Evolutionary conservation across 768 basidiomycete genomes (phyloP), one percentile per base, ranked within the genome.

Genomic region (Mycena chlorophos): DNA sequence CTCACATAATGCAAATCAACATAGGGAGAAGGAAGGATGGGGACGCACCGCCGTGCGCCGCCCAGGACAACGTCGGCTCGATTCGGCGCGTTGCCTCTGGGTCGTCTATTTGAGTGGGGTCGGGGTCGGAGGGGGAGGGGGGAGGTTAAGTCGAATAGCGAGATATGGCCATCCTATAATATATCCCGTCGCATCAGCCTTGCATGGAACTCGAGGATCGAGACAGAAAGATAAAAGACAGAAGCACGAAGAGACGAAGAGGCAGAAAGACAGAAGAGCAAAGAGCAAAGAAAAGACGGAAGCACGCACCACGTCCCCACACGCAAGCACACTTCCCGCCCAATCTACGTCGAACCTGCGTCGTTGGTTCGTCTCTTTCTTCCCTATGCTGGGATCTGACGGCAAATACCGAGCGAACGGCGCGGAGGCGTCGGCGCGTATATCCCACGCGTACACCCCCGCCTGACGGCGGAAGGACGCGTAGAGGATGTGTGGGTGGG

Each of bases 321-420:
- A 71, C 23, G 77, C 78, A 31, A 95, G 62, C 71, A 80, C 84
- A 43, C 72, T 74, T 1, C 94, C 92, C 34, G 77, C 74, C 12
- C 77, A 51, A 64, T 95, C 91, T 0, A 95, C 66, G 61, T 91
- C 91, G 63, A 96, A 95, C n/a, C 73, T 68, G 23, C 86, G 73
- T 58, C 82, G 82, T 69, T 97, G 95, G 65, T 95, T 94, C 20
- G 89, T 88, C 46, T 25, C 28, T 26, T 29, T 25, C 10, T 52
- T 49, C n/a, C 13, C 5, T 39, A n/a, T 37, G 55, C 30, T 1
- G 22, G 40, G 43, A 19, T 51, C 54, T 14, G 51, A 58, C 48
- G 49, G 53, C 66, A 57, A 61, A 52, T 74, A 82, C 46, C 77
- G 65, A 27, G 71, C 67, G 17, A 81, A 49, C 38, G 83, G 78